Conservation (phyloP, 2,329 filamentous ascomycete species). For the Verticillium longisporum region DNA sequence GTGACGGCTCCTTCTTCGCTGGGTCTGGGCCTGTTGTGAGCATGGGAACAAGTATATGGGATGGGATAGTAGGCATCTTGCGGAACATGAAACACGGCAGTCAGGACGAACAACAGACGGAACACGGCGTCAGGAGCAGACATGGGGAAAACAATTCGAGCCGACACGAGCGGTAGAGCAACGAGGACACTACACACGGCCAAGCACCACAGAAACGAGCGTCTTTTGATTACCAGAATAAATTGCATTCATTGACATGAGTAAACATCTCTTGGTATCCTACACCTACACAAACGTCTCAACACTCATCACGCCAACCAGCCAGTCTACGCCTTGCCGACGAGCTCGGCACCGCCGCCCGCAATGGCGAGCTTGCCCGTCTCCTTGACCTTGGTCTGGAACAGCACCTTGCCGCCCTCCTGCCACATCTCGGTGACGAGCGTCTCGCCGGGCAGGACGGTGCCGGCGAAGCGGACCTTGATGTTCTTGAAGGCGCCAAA, state of each 20-base stretch:
- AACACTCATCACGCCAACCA: no score
- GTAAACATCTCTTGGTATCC: no score
- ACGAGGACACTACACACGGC: no score
- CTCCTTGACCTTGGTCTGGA: conserved; percentile 86
- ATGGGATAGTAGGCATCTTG: background rate
- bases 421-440: conserved; percentile 93
- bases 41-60: background rate
- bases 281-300: no score
- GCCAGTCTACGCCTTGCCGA: conserved; percentile 26
- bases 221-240: no score
- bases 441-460: conserved; percentile 83
- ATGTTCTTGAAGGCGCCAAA: conserved; percentile 84
- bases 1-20: conserved; percentile 12
- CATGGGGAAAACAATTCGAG: no score
- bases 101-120: background rate
- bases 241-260: no score
- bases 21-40: background rate
- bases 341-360: conserved; percentile 71
- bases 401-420: conserved; percentile 70
- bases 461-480: conserved; percentile 85
- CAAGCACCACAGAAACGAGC: no score
- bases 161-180: no score
- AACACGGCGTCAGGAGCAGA: background rate
- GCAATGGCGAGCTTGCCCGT: conserved; percentile 84
- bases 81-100: background rate